Evolutionary conservation across 1,139 yeast species (phyloP), one percentile per base, ranked within the genome.

Genomic region (Debaryomycetaceae sp.): DNA sequence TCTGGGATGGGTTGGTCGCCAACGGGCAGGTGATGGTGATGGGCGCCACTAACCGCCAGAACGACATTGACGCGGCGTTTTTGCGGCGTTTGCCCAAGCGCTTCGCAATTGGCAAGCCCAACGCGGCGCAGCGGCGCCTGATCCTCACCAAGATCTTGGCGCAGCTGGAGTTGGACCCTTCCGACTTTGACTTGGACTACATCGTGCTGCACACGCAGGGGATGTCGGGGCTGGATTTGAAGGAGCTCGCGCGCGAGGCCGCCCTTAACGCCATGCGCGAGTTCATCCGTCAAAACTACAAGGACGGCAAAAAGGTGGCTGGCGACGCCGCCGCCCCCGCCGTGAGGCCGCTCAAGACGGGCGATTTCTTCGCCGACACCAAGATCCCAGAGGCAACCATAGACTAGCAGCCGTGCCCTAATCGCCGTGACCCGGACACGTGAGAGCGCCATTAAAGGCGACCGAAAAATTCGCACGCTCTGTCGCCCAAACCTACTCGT

Each of bases 1-100:
- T 91, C 36, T 91, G 98, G 97, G 98, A 91, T 55, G 98, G 98
- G 0, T 65, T 91, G 29, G 73, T 81, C 11, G 64, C 77, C 20
- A 77, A 77, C 34, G 95, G 96, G 2, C 68, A 94, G 32, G 74
- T 91, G 4, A 65, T 91, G 65, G 88, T 91, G 1, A 71, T 91
- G 49, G 98, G 98, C 4, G 98, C 98, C 10, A 91, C 98, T 1
- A 91, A 91, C 52, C 68, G 98, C 43, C 89, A 91, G 29, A 74
- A 75, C 40, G 98, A 91, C 52, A 91, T 91, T 34, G 98, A 91
- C 53, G 75, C 75, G 42, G 98, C 98, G 1, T 86, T 91, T 52
- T 65, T 89, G 56, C 74, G 98, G 57, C 74, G 98, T 51, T 72
- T 91, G 76, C 97, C 98, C 7, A 91, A 91, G 53, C 72, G 88